Evolutionary conservation across 2,329 filamentous ascomycete species (phyloP), one percentile per base, ranked within the genome.

Genomic region (Verticillium nonalfalfae): DNA sequence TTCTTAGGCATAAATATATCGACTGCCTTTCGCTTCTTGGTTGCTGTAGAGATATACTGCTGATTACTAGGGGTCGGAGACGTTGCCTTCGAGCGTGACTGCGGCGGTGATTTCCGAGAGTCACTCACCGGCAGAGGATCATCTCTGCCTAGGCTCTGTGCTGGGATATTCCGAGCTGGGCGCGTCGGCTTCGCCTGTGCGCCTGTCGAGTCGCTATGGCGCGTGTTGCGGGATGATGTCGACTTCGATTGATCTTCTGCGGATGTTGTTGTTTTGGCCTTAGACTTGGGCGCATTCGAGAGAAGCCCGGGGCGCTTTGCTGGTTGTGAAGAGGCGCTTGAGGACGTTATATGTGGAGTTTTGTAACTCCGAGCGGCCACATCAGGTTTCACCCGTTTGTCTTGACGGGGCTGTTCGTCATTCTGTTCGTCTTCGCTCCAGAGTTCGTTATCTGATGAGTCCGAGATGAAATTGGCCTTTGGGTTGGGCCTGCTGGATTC

Each of bases 1-100:
- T 77, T 82, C 69, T 79, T 80, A 6, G 72, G 75, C 78, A 82
- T 81, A 64, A 84, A 84, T n/a, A 83, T 72, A 63, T 78, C 77
- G 4, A 78, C 76, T 0, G 73, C 68, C 66, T 81, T 81, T 59
- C 80, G 75, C 66, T 82, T 82, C 35, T 59, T 63, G 35, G 61
- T 57, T 58, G 55, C 38, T 15, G 45, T 18, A 7, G 45, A 52
- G 18, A 10, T 11, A 31, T 18, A 26, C 45, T 52, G 45, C 7
- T 52, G 45, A 54, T n/a, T 18, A 63, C 62, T 36, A 56, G 57
- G 35, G 57, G 18, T 18, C 9, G 45, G 26, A 31, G 26, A 31
- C 5, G 26, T 31, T 31, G 26, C 26, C 26, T 31, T 31, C 26
- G 26, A 31, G 45, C 45, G 18, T 11, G 5, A 18, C n/a, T 26